These are phyloP conservation scores for Fusarium humuli DNA, from an alignment of 2,329 filamentous ascomycete species.

Conservation along the genomic window DNA sequence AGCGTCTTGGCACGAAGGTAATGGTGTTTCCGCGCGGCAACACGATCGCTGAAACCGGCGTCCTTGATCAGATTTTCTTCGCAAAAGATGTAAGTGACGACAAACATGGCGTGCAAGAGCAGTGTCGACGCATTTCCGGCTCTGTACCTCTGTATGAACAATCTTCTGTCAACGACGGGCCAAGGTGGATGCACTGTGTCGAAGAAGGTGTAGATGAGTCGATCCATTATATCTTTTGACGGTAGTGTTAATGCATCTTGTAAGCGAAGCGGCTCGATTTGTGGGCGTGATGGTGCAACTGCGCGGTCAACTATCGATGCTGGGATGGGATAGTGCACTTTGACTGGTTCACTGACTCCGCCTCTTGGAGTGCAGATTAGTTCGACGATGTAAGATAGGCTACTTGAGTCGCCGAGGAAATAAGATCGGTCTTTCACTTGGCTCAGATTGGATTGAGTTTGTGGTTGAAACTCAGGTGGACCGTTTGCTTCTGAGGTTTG, in stretches of 20 bases:
- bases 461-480: neutral
- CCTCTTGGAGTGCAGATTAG: conserved; percentile 31
- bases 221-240: conserved; percentile 12
- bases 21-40: conserved; percentile 25
- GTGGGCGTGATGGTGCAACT: conserved; percentile 3
- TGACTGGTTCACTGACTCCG: conserved; percentile 34
- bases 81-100: conserved; percentile 20
- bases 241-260: conserved; percentile 28
- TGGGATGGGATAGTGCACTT: conserved; percentile 38
- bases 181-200: conserved; percentile 23
- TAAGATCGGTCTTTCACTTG: conserved; percentile 11
- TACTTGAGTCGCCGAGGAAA: conserved; percentile 30
- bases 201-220: conserved; percentile 20
- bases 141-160: conserved; percentile 6
- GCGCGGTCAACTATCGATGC: conserved; percentile 30
- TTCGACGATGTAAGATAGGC: conserved; percentile 37
- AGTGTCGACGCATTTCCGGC: conserved; percentile 4
- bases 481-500: accelerated
- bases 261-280: conserved; percentile 8
- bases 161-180: conserved; percentile 14
- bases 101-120: conserved; percentile 25
- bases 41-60: conserved; percentile 28
- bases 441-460: neutral
- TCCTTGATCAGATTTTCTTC: conserved; percentile 16
- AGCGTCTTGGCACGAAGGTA: conserved; percentile 35